These are phyloP conservation scores for Chlorencoelia australis DNA, from an alignment of 2,329 filamentous ascomycete species.

Conservation along the genomic window DNA sequence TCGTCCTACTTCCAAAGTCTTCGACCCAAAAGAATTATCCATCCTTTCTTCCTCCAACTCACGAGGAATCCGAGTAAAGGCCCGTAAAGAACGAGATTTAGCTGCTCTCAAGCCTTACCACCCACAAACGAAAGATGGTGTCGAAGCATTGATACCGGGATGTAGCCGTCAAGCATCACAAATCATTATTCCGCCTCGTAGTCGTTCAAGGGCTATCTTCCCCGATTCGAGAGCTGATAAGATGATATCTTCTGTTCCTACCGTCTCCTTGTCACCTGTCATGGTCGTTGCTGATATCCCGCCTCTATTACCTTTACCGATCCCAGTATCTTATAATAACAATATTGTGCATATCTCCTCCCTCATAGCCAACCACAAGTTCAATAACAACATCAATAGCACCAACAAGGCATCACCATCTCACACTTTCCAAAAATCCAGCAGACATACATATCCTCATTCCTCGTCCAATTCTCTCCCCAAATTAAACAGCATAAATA, in stretches of 20 bases:
- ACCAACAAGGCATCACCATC: too few species aligned
- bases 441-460: too few species aligned
- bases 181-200: background rate
- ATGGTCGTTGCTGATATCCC: constrained; percentile 13
- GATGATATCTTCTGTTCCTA: constrained; percentile 1
- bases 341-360: background rate
- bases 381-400: too few species aligned
- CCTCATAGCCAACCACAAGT: background rate
- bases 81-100: constrained; percentile 18
- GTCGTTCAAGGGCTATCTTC: background rate
- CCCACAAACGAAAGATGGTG: too few species aligned
- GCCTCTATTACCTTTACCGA: too few species aligned
- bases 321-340: constrained; percentile 5
- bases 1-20: background rate
- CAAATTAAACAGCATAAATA: too few species aligned
- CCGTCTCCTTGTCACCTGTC: too few species aligned
- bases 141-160: too few species aligned
- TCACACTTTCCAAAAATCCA: too few species aligned
- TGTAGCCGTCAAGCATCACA: background rate
- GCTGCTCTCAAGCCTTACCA: constrained; percentile 6
- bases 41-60: too few species aligned
- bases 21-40: constrained; percentile 8
- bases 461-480: too few species aligned
- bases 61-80: constrained; percentile 19
- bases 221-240: constrained; percentile 1